phyloP scores from a whole-genome alignment of 192 early-diverging fungal species.

The Gigaspora rosea region DNA sequence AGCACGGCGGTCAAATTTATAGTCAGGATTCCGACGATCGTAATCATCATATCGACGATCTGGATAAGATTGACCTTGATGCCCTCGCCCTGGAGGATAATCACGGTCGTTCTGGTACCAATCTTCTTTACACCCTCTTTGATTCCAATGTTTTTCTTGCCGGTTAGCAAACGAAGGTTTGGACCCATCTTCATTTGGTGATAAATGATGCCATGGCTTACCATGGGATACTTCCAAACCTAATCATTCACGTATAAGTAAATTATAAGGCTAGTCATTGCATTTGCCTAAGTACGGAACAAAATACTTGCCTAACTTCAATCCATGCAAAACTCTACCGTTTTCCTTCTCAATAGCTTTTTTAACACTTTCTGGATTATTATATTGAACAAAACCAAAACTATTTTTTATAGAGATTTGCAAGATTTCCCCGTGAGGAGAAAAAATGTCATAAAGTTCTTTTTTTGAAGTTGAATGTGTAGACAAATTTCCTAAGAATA shows the following conservation, averaged over 20 bases:
- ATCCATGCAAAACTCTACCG: constrained; percentile 32
- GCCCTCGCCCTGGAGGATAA: constrained; percentile 7
- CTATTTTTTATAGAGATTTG: constrained; percentile 36
- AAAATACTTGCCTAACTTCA: constrained; percentile 30
- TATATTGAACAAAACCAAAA: constrained; percentile 35
- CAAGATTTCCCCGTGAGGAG: constrained; percentile 32
- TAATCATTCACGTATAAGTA: not conserved
- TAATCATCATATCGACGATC: constrained; percentile 30
- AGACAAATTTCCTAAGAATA: constrained; percentile 35
- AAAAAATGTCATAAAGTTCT: constrained; percentile 35
- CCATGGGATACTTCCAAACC: constrained; percentile 31
- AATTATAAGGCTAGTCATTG: not conserved
- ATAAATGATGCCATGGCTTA: constrained; percentile 32
- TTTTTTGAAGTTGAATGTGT: constrained; percentile 33
- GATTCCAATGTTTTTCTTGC: constrained; percentile 20
- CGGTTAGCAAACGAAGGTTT: constrained; percentile 2
- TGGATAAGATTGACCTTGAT: constrained; percentile 17
- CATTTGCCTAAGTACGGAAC: not conserved
- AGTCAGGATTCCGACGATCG: constrained; percentile 24
- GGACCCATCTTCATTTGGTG: constrained; percentile 3
- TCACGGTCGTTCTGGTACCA: constrained; percentile 26
- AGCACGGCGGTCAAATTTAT: constrained; percentile 28
- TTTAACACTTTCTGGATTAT: constrained; percentile 29
- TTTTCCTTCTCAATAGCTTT: constrained; percentile 31
- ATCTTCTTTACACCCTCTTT: constrained; percentile 25